These are phyloP conservation scores for Apophysomyces elegans DNA, from an alignment of 371 early-diverging fungal genomes.

Conservation along the genomic window DNA sequence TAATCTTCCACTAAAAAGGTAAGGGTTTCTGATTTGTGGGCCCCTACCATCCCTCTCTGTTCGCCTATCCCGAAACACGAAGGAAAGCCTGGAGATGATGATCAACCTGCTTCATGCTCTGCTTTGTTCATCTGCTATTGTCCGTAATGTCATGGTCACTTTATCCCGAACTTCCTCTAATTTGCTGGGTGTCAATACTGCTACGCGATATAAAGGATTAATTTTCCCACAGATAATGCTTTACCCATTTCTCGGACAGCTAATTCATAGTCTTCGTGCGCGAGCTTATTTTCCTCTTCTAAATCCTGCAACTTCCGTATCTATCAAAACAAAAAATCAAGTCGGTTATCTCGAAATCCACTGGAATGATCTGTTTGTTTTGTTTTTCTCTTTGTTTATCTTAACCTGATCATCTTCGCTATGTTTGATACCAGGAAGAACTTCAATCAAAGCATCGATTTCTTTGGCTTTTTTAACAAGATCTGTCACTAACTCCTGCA, in stretches of 20 bases:
- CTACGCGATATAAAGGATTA: background rate
- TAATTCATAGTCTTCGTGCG: constrained; percentile 53
- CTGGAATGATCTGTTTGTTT: background rate
- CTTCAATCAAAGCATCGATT: constrained; percentile 70
- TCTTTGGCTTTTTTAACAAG: constrained; percentile 74
- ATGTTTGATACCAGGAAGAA: constrained; percentile 66
- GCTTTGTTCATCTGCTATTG: constrained; percentile 48
- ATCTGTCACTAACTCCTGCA: constrained; percentile 67
- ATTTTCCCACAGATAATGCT: background rate
- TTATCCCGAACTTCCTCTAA: constrained; percentile 40
- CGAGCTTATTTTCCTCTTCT: constrained; percentile 49
- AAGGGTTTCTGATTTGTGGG: too few relatives aligned
- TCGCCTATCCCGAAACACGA: too few relatives aligned
- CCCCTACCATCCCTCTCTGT: too few relatives aligned
- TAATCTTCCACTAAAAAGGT: too few relatives aligned
- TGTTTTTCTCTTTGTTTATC: too few relatives aligned
- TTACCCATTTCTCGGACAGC: constrained; percentile 57
- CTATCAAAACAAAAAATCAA: constrained; percentile 14
- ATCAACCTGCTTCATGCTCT: background rate
- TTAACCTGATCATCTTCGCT: constrained; percentile 70
- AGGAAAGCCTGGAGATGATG: background rate
- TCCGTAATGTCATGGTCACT: constrained; percentile 40
- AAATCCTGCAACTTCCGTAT: constrained; percentile 28
- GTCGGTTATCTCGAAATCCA: constrained; percentile 17
- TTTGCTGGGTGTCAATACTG: background rate